phyloP scores from a whole-genome alignment of 352 stramenopile genomes.

The Achlya hypogyna region DNA sequence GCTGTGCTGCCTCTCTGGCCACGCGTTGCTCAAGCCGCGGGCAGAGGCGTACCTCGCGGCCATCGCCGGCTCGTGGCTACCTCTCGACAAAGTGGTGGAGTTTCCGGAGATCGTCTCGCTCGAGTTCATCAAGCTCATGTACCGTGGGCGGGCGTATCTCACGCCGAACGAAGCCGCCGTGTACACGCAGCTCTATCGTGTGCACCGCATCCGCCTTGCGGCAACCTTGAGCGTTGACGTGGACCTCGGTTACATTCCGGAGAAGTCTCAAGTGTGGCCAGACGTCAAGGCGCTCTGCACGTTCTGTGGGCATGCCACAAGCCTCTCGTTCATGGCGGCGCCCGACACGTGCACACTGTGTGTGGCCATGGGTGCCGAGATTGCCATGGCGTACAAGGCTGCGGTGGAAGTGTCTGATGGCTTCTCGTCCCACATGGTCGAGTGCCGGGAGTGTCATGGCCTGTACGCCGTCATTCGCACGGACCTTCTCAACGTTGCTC shows the following conservation, averaged over 20 bases:
- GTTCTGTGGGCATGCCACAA: not conserved
- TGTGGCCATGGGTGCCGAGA: not conserved
- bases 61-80: conserved; percentile 10
- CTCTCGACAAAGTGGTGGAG: not conserved
- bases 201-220: conserved; percentile 13
- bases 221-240: not conserved
- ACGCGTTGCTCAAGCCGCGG: not conserved
- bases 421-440: not conserved
- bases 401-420: not conserved
- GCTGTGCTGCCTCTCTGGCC: conserved; percentile 1
- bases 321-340: conserved; percentile 9
- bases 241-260: not conserved
- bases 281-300: not conserved
- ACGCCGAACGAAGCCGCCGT: not conserved
- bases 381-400: not conserved
- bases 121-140: conserved; percentile 17
- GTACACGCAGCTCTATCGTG: not conserved
- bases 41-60: not conserved
- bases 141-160: not conserved
- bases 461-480: conserved; percentile 2
- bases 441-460: not conserved
- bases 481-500: conserved; percentile 6
- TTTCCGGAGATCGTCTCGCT: conserved; percentile 17
- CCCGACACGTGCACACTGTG: conserved; percentile 2
- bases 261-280: not conserved